Base-by-base conservation (phyloP, 495 filamentous ascomycete species). In the Sphaerosporella brunnea region DNA sequence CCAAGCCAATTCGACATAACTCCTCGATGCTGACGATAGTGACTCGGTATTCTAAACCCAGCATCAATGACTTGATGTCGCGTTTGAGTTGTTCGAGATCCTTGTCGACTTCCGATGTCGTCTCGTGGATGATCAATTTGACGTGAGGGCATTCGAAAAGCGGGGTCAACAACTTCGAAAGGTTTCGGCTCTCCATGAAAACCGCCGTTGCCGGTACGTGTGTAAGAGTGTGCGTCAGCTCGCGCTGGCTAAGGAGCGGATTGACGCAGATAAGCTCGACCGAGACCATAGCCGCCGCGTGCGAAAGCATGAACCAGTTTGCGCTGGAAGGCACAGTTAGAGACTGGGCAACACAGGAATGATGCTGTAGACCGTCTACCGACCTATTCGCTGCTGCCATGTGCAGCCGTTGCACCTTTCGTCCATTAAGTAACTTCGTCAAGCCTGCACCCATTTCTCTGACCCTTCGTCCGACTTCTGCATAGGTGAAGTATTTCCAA, bases 351-450 rank as follows among this genome's bases (percentile, higher is more conserved):
- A 18, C 4, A 3, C n/a, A n/a, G 3, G 11, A 21, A 36, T 19
- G 11, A 4, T 4, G 13, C 37, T 16, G 16, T 4, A 26, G 23
- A 2, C 5, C 8, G 16, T n/a, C 8, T 2, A 42, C 16, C 3
- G 26, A 57, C 54, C 54, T 57, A 21, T 52, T 57, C 26, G 32
- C 35, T 16, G 48, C 52, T 37, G 45, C 35, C 54, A 57, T 57
- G 32, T 57, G 52, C 4, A 57, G 32, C 8, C 50, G 36, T 28
- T 46, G 18, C 8, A 34, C 28, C 5, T 36, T 36, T 2, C 50
- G 32, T 7, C 50, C 54, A 9, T 34, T 45, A 3, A 51, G 36
- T 2, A 23, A 2, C 4, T 35, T 36, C 32, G 9, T 38, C 32
- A 57, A 24, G 4, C 42, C 51, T 23, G 30, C 23, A 4, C 47